Conservation (phyloP, 805 yeast genomes). For the Suhomyces faveliae region DNA sequence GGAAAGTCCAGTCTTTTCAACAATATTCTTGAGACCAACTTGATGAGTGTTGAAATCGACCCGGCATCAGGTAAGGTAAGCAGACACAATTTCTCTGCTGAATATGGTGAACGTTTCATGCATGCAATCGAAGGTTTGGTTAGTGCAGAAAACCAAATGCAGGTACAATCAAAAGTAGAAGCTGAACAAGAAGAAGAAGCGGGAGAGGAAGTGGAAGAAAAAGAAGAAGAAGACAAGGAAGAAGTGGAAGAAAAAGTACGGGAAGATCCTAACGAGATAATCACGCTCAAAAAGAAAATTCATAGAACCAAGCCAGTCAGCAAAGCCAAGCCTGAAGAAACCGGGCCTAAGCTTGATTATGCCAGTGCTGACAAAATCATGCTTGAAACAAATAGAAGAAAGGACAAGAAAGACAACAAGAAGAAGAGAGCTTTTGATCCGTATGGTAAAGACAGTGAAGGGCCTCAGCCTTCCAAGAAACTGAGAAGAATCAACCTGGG, state of each 20-base stretch:
- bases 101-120: conserved; percentile 13
- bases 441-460: conserved; percentile 47
- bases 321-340: conserved; percentile 10
- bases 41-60: conserved; percentile 14
- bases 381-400: conserved; percentile 15
- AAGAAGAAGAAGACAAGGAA: conserved; percentile 2
- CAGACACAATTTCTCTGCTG: conserved; percentile 19
- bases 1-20: conserved; percentile 16
- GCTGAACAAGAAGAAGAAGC: conserved; percentile 10
- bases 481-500: conserved; percentile 34
- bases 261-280: conserved; percentile 35
- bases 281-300: conserved; percentile 28
- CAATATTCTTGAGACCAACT: conserved; percentile 5
- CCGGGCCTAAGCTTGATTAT: conserved; percentile 43
- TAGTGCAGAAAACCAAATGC: conserved; percentile 10
- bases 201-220: conserved; percentile 2
- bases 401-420: conserved; percentile 20
- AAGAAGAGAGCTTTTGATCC: conserved; percentile 59
- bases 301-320: conserved; percentile 7
- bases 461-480: conserved; percentile 55
- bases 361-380: conserved; percentile 43
- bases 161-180: conserved; percentile 10
- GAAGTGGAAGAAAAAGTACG: conserved; percentile 1
- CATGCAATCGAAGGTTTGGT: conserved; percentile 12
- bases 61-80: conserved; percentile 11